Evolutionary conservation across 2,329 filamentous ascomycete genomes (phyloP), one percentile per base, ranked within the genome.

Genomic region (Fusarium protoensiforme): DNA sequence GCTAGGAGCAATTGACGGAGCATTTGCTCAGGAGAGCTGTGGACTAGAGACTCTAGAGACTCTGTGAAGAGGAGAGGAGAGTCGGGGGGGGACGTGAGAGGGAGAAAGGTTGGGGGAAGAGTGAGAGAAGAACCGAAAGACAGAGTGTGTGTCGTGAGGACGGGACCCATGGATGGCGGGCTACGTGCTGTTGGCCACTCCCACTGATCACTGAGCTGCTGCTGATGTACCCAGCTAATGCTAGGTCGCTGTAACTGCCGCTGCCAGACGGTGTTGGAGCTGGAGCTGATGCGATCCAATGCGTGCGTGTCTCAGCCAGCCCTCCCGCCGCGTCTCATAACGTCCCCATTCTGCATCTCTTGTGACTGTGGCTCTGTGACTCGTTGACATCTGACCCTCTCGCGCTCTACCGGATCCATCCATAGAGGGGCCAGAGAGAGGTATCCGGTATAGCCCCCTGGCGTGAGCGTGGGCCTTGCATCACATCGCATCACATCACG

Each of bases 361-460:
- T 74, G 71, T 74, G 68, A 74, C 68, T 74, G 68, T 74, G 64
- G 61, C 58, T 74, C 65, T 74, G 71, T 72, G 71, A 74, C 71
- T 74, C 61, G 71, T 63, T 57, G 68, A 66, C 71, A 74, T 74
- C 68, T 74, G 71, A 74, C 71, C 71, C 64, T 74, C 61, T 61
- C 68, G 39, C 60, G 60, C 59, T 69, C 59, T 64, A 36, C 41
- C 63, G 41, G 58, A 39, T 56, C 66, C 54, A 67, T 64, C 58
- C 35, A 62, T 67, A 35, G 56, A 64, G 57, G 66, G 65, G 54
- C 39, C 35, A 36, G 24, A 43, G 18, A 69, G 27, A 43, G 39
- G 69, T 61, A 60, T 59, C 71, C 16, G 22, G 64, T 54, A 65
- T 41, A 41, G 67, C 35, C 29, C 60, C 56, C 66, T 62, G 69